phyloP scores from a whole-genome alignment of 2,329 filamentous ascomycete species.

The Calycina marina region DNA sequence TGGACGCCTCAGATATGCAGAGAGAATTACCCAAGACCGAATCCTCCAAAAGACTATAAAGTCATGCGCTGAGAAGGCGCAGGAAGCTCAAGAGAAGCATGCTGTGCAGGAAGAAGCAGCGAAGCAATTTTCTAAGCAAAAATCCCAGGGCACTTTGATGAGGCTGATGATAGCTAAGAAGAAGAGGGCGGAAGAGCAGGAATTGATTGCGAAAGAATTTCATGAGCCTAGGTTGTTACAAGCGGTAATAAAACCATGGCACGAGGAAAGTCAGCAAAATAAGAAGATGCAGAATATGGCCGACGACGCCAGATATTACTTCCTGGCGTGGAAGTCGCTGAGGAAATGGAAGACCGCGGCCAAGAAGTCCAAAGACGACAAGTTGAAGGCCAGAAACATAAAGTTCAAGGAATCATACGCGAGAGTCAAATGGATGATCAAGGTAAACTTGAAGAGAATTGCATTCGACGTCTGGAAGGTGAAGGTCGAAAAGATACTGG shows the following conservation, averaged over 20 bases:
- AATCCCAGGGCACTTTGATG: slow-evolving; percentile 12
- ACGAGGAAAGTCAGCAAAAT: slow-evolving; percentile 10
- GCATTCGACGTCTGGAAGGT: slow-evolving; percentile 15
- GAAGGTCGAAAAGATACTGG: slow-evolving; percentile 13
- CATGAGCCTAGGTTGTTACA: slow-evolving; percentile 12
- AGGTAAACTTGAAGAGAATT: slow-evolving; percentile 17
- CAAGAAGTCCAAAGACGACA: slow-evolving; percentile 17
- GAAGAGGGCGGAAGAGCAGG: slow-evolving; percentile 8
- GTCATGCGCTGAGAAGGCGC: slow-evolving; percentile 26
- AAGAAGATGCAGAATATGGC: slow-evolving; percentile 14
- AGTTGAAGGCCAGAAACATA: slow-evolving; percentile 19
- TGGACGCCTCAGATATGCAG: slow-evolving; percentile 23
- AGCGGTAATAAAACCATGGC: slow-evolving; percentile 11
- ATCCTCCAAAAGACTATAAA: slow-evolving; percentile 26
- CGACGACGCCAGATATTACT: slow-evolving; percentile 19
- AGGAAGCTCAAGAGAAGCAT: slow-evolving; percentile 16
- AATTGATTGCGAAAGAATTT: slow-evolving; percentile 12
- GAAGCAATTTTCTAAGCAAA: slow-evolving; percentile 11
- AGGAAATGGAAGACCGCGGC: slow-evolving; percentile 19
- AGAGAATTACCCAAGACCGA: slow-evolving; percentile 25
- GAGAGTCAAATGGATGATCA: slow-evolving; percentile 18
- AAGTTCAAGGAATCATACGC: slow-evolving; percentile 20
- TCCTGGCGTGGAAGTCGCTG: slow-evolving; percentile 16
- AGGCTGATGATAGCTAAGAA: slow-evolving; percentile 14
- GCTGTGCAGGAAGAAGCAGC: slow-evolving; percentile 16